phyloP scores from a whole-genome alignment of 2,329 filamentous ascomycete genomes.

The Pochonia chlamydosporia region DNA sequence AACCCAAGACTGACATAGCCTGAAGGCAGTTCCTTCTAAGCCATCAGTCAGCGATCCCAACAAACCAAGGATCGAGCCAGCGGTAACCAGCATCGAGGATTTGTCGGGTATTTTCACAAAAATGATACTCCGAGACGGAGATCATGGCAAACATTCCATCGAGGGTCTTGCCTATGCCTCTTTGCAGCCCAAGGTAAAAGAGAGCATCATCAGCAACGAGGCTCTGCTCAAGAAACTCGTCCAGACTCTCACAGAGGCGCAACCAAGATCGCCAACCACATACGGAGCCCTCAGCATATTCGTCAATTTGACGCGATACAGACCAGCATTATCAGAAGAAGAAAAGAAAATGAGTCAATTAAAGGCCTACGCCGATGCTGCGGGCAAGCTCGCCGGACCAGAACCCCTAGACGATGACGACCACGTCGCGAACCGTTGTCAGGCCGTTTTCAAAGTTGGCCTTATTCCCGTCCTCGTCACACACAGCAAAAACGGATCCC shows the following conservation, averaged over 20 bases:
- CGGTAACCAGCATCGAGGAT: constrained; percentile 59
- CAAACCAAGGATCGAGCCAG: constrained; percentile 42
- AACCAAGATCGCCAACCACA: constrained; percentile 62
- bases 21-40: constrained; percentile 49
- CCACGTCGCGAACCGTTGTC: constrained; percentile 70
- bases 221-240: constrained; percentile 66
- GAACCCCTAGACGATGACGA: constrained; percentile 71
- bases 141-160: constrained; percentile 61
- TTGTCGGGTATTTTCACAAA: constrained; percentile 58
- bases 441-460: constrained; percentile 70
- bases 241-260: constrained; percentile 51
- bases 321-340: constrained; percentile 75
- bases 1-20: constrained; percentile 42
- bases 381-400: constrained; percentile 55
- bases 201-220: constrained; percentile 65
- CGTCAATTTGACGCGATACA: constrained; percentile 76
- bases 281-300: constrained; percentile 86
- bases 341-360: constrained; percentile 88
- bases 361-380: constrained; percentile 88
- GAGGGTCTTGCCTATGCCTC: constrained; percentile 93
- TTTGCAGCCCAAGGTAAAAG: constrained; percentile 77
- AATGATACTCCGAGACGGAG: constrained; percentile 56
- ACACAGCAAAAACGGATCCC: constrained; percentile 66
- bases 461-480: constrained; percentile 71
- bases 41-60: constrained; percentile 30